Percentiles rank a stretch among this genome's conserved stretches.
Evolutionary conservation across 2,329 filamentous ascomycete species (phyloP).

Genomic region (Aspergillus caelatus): DNA sequence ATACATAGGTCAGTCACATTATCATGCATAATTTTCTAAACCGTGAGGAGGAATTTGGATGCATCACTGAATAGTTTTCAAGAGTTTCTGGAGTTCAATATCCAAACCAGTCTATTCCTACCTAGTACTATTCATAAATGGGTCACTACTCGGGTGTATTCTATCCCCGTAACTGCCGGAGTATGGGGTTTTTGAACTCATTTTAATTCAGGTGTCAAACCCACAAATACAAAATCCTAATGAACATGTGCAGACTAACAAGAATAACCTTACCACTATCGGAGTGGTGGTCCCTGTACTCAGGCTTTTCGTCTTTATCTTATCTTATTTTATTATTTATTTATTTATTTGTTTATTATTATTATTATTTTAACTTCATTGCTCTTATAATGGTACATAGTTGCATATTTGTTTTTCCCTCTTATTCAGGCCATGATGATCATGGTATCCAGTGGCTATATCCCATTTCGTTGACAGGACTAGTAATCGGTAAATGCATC

Average conservation of each 20-base stretch:
- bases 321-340: neutral
- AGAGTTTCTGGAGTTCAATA: neutral
- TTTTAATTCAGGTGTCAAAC: neutral
- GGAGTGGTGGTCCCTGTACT: neutral
- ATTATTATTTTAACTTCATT: no score
- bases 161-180: neutral
- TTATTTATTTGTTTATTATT: no score
- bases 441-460: neutral
- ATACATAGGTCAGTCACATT: neutral
- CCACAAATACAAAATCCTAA: neutral
- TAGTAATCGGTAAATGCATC: neutral
- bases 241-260: neutral
- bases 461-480: neutral
- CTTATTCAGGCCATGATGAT: neutral
- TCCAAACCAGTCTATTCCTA: neutral
- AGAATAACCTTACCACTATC: neutral
- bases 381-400: no score
- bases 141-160: neutral
- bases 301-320: neutral
- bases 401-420: neutral
- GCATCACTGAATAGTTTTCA: neutral
- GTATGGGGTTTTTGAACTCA: neutral
- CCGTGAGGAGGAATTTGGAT: neutral
- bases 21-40: neutral
- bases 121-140: neutral